Conservation (phyloP, 495 filamentous ascomycete species). For the Staphylotrichum tortipilum region DNA sequence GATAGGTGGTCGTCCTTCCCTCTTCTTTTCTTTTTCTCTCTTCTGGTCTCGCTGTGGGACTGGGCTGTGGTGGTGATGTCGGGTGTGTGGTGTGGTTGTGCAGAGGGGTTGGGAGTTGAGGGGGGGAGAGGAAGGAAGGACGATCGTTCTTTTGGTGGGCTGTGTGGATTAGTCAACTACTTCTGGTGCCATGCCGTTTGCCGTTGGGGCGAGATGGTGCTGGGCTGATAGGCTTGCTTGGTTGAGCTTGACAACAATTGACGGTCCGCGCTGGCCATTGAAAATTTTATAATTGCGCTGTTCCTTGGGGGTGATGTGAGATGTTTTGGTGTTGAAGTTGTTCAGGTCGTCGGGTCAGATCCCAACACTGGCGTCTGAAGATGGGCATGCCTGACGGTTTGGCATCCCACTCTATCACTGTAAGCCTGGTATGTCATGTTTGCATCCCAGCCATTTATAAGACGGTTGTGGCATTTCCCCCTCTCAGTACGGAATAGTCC, state of each 20-base stretch:
- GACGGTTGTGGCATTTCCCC: no score
- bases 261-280: conserved; percentile 13
- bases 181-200: background rate
- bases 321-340: background rate
- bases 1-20: conserved; percentile 25
- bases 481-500: no score
- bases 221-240: no score
- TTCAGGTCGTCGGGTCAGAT: no score
- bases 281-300: conserved; percentile 5
- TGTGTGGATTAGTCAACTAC: conserved; percentile 12
- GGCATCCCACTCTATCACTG: no score
- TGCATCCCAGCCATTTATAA: no score
- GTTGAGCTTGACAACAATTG: conserved; percentile 16
- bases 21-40: conserved; percentile 13
- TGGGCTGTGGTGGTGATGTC: no score
- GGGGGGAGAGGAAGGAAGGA: conserved; percentile 11
- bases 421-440: no score
- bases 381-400: no score
- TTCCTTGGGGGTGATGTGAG: background rate
- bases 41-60: conserved; percentile 3
- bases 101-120: conserved; percentile 1
- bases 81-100: no score
- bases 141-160: conserved; percentile 8
- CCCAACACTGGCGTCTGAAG: no score
- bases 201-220: background rate